phyloP scores from a whole-genome alignment of 148 eudicot genomes.

The Euryodendron excelsum region DNA sequence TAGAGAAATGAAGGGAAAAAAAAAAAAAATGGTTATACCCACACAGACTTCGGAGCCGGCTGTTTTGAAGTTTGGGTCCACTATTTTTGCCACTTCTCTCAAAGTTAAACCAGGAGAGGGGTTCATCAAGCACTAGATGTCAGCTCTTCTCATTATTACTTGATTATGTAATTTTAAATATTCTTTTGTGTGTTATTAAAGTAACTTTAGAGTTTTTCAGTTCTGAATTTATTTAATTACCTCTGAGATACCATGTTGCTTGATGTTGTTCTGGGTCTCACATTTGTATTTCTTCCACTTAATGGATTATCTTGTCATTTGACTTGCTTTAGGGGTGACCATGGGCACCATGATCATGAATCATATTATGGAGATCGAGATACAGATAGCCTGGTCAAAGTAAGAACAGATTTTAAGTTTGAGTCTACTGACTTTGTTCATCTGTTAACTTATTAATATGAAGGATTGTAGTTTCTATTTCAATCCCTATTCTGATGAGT shows the following conservation, averaged over 20 bases:
- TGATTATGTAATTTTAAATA: background rate
- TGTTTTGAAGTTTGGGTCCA: conserved; percentile 5
- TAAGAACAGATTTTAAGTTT: conserved; percentile 26
- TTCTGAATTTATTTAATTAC: background rate
- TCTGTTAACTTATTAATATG: conserved; percentile 1
- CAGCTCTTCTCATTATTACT: background rate
- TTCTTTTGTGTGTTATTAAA: background rate
- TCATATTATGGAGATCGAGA: conserved; percentile 97
- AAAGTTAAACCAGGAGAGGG: background rate
- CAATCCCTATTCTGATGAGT: background rate
- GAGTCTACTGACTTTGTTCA: background rate
- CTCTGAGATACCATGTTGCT: background rate
- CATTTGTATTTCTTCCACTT: conserved; percentile 8
- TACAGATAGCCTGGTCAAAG: conserved; percentile 82
- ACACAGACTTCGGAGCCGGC: background rate
- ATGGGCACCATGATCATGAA: conserved; percentile 92
- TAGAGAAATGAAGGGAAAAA: no score
- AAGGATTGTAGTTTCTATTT: background rate
- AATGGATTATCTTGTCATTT: conserved; percentile 10
- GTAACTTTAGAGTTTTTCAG: background rate
- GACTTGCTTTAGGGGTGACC: conserved; percentile 51
- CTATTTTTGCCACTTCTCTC: background rate
- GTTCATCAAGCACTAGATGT: background rate
- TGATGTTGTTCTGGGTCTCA: conserved; percentile 11
- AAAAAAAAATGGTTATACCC: background rate